Base-by-base conservation (phyloP, 2,329 filamentous ascomycete genomes). In the Neofusicoccum cordaticola region DNA sequence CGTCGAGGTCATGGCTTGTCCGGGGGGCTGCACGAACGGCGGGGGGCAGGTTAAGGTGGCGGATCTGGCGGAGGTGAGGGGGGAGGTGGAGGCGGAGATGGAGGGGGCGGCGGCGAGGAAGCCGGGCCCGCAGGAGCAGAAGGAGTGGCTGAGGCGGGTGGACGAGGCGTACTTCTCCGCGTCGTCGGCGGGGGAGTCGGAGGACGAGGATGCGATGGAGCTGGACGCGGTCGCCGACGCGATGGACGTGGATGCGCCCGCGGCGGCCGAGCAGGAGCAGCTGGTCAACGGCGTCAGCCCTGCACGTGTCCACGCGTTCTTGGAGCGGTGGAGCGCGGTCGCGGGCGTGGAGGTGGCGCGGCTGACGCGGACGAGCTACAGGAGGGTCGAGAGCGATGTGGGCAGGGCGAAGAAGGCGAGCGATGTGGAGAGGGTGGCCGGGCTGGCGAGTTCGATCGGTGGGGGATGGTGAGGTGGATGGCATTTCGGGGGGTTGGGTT, bases 1-100 rank as follows among this genome's bases (percentile, higher is more conserved):
- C 77, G 91, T 98, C 34, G 95, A 99, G 79, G 95, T 99, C 65
- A 99, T 99, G 95, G 95, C 95, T 13, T 99, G 95, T 77, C 95
- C 95, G 0, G 95, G 95, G n/a, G 95, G 95, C 2, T 99, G 95
- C 80, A 99, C 95, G 63, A 99, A 99, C 71, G 95, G 95, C 1
- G 95, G 95, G 42, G 95, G 95, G 0, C 95, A 99, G 80, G 89
- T 99, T 74, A 97, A 97, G 74, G 86, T 92, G 31, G 91, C 92
- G 62, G 95, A 98, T 74, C 86, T 90, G 6, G 80, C 77, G 47
- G 76, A 77, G 4, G 67, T 83, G 31, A 69, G 79, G 9, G 67
- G 72, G 66, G 66, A 68, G 22, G 72, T 73, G 68, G 58, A 72
- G 2, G 39, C 75, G 47, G 5, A 42, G 42, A 11, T 8, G 37